Conservation (phyloP, 306 rosid genomes). For the Casuarina equisetifolia region DNA sequence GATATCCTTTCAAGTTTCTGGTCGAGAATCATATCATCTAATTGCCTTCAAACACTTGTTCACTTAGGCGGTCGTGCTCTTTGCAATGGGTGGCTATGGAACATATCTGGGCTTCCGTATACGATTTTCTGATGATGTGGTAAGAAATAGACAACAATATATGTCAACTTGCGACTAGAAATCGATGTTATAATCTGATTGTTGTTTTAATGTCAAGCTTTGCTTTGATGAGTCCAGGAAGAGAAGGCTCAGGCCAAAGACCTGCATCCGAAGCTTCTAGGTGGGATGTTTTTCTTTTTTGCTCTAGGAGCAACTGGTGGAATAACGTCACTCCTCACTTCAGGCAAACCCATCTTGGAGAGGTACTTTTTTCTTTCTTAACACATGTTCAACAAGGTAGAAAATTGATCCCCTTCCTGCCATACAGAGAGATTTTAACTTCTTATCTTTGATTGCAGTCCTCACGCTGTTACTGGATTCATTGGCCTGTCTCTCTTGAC, state of each 20-base stretch:
- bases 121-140: constrained; percentile 70
- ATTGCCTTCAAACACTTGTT: constrained; percentile 1
- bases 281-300: constrained; percentile 93
- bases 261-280: constrained; percentile 93
- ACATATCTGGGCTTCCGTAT: constrained; percentile 87
- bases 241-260: constrained; percentile 92
- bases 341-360: constrained; percentile 81
- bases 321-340: constrained; percentile 75
- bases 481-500: constrained; percentile 83
- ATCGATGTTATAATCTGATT: not conserved
- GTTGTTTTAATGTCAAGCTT: not conserved
- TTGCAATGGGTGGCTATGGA: constrained; percentile 98
- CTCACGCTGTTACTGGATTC: constrained; percentile 84
- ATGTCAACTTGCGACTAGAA: not conserved
- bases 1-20: not conserved
- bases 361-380: constrained; percentile 40
- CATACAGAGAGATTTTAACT: not conserved
- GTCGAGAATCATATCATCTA: not conserved
- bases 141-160: constrained; percentile 22
- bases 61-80: constrained; percentile 84
- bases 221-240: constrained; percentile 45
- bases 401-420: too few species aligned
- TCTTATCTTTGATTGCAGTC: constrained; percentile 42
- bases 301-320: constrained; percentile 97
- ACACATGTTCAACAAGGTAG: too few species aligned